Evolutionary conservation across 768 basidiomycete genomes (phyloP).

Genomic region (Tricholoma saponaceum): DNA sequence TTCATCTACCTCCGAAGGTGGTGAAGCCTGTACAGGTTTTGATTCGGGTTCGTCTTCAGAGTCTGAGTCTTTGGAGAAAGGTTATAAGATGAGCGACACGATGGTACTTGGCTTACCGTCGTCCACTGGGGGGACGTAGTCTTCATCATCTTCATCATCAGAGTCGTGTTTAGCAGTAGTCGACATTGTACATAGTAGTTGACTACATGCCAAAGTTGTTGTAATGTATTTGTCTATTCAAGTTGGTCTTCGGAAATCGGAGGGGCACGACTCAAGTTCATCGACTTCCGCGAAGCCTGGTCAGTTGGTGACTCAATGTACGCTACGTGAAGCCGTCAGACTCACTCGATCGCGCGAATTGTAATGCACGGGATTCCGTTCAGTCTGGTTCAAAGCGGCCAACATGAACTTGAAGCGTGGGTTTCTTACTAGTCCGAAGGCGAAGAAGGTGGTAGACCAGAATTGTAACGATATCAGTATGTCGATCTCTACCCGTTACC

Average conservation of each 20-base stretch:
- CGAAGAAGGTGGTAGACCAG: background rate
- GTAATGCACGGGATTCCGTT: background rate
- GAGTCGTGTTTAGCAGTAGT: constrained; percentile 24
- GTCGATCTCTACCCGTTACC: background rate
- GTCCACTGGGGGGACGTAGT: constrained; percentile 58
- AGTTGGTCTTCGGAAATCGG: too few relatives aligned
- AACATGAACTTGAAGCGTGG: background rate
- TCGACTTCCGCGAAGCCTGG: background rate
- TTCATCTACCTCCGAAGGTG: constrained; percentile 29
- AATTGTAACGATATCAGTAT: background rate
- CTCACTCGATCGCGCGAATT: background rate
- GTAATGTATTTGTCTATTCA: background rate
- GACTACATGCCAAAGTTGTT: background rate
- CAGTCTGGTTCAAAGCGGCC: background rate
- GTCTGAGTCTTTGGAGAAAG: constrained; percentile 8
- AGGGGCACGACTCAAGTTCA: background rate
- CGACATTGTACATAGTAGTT: constrained; percentile 6
- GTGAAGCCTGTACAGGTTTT: constrained; percentile 29
- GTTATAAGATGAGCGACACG: constrained; percentile 27
- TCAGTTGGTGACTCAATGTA: too few relatives aligned
- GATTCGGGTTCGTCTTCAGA: constrained; percentile 33
- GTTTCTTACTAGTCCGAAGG: background rate
- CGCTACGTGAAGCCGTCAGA: background rate
- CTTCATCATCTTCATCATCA: constrained; percentile 68
- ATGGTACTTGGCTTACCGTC: constrained; percentile 25